Conservation (phyloP, 2,329 filamentous ascomycete genomes). For the Diaporthe eres region DNA sequence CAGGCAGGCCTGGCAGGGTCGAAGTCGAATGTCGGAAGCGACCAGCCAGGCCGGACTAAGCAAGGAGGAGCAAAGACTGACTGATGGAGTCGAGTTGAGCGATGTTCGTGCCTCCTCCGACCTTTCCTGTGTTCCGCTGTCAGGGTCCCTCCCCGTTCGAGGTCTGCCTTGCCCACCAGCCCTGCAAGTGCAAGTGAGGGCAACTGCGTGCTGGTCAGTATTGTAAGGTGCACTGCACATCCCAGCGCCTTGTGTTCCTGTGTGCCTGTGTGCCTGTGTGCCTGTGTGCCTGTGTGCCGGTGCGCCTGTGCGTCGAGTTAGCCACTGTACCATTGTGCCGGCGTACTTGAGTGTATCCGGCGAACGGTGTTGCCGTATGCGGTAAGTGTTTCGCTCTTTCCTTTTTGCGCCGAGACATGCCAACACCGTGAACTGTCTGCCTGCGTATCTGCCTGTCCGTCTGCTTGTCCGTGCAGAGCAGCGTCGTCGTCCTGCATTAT, state of each 20-base stretch:
- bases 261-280: not conserved
- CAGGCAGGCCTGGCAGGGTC: conserved; percentile 13
- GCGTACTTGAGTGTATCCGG: not conserved
- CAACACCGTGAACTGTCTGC: not conserved
- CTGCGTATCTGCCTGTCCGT: not conserved
- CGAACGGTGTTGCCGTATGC: not conserved
- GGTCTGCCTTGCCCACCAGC: conserved; percentile 7
- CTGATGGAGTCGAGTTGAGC: not conserved
- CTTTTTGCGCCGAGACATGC: conserved; percentile 20
- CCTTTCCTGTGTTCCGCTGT: not conserved
- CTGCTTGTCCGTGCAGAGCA: not conserved
- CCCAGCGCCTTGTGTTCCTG: not conserved
- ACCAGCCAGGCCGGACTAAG: not conserved
- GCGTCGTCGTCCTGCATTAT: not conserved
- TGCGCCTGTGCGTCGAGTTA: not conserved
- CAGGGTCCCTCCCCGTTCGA: not conserved
- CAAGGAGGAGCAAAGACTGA: not conserved
- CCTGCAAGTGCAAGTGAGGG: not conserved
- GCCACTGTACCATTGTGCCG: not conserved
- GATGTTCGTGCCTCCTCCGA: conserved; percentile 1
- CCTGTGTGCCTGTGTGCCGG: not conserved
- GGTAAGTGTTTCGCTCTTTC: conserved; percentile 27
- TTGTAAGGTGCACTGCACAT: not conserved
- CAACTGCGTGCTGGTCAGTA: not conserved
- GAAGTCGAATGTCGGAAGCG: not conserved